phyloP scores from a whole-genome alignment of 441 rosid genomes.

The Metrosideros polymorpha region DNA sequence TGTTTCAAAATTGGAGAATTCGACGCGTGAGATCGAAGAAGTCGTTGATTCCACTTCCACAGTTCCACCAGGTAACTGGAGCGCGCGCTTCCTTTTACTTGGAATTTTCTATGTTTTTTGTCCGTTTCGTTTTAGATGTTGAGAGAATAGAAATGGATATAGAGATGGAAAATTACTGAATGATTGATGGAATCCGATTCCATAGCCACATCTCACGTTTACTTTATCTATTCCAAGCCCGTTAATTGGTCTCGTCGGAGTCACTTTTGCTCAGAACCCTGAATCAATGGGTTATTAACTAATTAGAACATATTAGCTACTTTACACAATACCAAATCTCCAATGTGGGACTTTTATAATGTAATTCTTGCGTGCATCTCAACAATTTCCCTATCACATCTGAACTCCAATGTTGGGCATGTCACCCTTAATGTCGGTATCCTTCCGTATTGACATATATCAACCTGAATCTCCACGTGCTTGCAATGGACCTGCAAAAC shows the following conservation, averaged over 20 bases:
- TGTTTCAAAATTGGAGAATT: background rate
- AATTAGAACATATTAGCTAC: background rate
- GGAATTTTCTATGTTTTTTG: background rate
- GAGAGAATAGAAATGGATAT: background rate
- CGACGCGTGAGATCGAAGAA: background rate
- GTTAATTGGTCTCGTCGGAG: background rate
- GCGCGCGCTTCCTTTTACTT: background rate
- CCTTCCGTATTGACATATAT: background rate
- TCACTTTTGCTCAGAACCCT: background rate
- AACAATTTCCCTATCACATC: rapidly evolving
- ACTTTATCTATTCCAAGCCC: background rate
- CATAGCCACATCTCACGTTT: background rate
- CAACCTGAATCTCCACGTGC: background rate
- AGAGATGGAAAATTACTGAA: background rate
- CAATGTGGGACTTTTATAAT: background rate
- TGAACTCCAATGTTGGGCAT: background rate
- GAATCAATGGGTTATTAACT: background rate
- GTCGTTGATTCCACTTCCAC: background rate
- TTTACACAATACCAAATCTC: background rate
- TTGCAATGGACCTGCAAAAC: background rate
- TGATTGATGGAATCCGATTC: background rate
- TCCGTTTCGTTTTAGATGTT: background rate
- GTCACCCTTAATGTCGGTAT: rapidly evolving
- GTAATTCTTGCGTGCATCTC: background rate
- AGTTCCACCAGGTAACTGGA: background rate